A percentile compares a stretch with the other conserved stretches of the same genome.
phyloP scores from a whole-genome alignment of 176 grass and related monocot genomes.

The Stipa capillata region DNA sequence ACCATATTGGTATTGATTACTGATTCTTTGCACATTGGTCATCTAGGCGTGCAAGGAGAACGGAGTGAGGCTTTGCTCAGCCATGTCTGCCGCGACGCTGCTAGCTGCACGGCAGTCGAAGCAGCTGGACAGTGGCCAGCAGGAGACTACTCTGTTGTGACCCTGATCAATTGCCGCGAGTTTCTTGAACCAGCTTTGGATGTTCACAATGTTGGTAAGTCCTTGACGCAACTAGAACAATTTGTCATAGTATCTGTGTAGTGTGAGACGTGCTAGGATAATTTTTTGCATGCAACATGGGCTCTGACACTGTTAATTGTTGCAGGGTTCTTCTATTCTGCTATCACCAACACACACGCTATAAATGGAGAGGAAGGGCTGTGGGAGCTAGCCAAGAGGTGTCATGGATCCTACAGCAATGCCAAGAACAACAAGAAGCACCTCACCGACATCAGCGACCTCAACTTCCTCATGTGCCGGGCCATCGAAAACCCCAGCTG shows the following conservation, averaged over 20 bases:
- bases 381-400: constrained; percentile 79
- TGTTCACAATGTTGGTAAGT: constrained; percentile 56
- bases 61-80: constrained; percentile 59
- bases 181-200: constrained; percentile 60
- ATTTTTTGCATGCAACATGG: neutral
- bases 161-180: constrained; percentile 64
- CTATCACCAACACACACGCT: constrained; percentile 63
- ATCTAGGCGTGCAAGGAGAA: constrained; percentile 73
- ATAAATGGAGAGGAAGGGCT: constrained; percentile 54
- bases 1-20: neutral
- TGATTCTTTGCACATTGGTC: neutral
- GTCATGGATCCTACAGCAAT: constrained; percentile 45
- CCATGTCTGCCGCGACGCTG: constrained; percentile 63
- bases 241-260: neutral
- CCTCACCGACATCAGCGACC: constrained; percentile 68
- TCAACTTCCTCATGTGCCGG: constrained; percentile 79
- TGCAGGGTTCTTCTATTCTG: constrained; percentile 81
- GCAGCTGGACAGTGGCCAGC: constrained; percentile 28
- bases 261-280: neutral
- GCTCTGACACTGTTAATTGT: neutral
- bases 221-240: neutral
- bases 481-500: constrained; percentile 76
- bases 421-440: constrained; percentile 74
- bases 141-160: constrained; percentile 64
- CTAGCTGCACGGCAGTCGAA: constrained; percentile 53